These are phyloP conservation scores for Sporothrix euskadiensis DNA, from an alignment of 2,329 filamentous ascomycete species.

Conservation along the genomic window DNA sequence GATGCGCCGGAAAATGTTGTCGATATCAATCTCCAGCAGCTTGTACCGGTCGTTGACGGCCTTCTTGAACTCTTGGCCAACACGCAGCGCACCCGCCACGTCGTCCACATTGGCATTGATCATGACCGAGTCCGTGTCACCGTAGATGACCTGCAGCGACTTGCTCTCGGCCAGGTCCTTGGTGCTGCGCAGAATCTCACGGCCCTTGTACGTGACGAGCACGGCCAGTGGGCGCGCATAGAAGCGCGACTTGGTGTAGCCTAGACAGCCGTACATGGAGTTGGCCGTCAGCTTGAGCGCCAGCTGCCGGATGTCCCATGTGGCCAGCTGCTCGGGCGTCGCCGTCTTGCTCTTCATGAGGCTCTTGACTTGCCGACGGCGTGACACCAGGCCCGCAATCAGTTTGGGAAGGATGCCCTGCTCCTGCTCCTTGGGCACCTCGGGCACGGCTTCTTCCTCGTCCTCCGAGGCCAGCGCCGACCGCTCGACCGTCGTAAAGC, in stretches of 20 bases:
- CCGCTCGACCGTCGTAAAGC: slow-evolving; percentile 95
- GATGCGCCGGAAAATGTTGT: slow-evolving; percentile 93
- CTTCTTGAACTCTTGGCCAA: slow-evolving; percentile 92
- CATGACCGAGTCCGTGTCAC: slow-evolving; percentile 99
- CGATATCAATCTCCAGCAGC: slow-evolving; percentile 94
- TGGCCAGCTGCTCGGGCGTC: slow-evolving; percentile 80
- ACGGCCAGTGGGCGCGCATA: slow-evolving; percentile 93
- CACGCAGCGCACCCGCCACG: slow-evolving; percentile 83
- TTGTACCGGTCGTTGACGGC: slow-evolving; percentile 92
- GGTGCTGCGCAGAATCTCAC: slow-evolving; percentile 93
- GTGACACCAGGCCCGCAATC: slow-evolving; percentile 86
- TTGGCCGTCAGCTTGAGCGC: slow-evolving; percentile 97
- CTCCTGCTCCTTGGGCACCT: slow-evolving; percentile 75
- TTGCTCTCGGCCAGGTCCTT: slow-evolving; percentile 93
- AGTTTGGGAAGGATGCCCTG: slow-evolving; percentile 86
- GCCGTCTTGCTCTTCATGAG: slow-evolving; percentile 94
- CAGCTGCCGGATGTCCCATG: slow-evolving; percentile 98
- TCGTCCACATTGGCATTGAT: slow-evolving; percentile 98
- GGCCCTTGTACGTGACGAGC: slow-evolving; percentile 94
- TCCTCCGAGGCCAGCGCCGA: slow-evolving; percentile 55
- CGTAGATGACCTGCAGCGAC: slow-evolving; percentile 92
- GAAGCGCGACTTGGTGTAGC: slow-evolving; percentile 95
- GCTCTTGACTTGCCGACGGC: slow-evolving; percentile 88
- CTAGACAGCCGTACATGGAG: slow-evolving; percentile 98
- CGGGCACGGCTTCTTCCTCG: slow-evolving; percentile 84